phyloP scores from a whole-genome alignment of 2,329 filamentous ascomycete species.

The Aotearoamyces nothofagi region DNA sequence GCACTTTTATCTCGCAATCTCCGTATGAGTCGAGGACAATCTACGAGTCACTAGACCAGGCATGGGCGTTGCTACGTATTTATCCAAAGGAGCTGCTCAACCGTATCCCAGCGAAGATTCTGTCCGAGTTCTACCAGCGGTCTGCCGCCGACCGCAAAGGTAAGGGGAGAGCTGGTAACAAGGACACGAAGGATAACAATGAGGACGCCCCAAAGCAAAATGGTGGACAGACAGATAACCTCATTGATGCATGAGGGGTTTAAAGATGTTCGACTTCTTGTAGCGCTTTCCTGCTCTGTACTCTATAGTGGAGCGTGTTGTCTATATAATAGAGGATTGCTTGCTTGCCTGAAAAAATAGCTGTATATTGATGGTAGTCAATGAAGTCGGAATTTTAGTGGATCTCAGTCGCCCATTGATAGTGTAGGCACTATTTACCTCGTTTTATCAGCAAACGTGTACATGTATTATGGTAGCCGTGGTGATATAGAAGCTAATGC shows the following conservation, averaged over 20 bases:
- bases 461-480: too few species aligned
- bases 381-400: too few species aligned
- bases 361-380: too few species aligned
- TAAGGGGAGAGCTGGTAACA: conserved; percentile 38
- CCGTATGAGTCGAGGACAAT: conserved; percentile 86
- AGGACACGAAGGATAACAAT: conserved; percentile 24
- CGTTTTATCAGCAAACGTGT: too few species aligned
- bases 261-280: too few species aligned
- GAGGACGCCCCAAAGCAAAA: conserved; percentile 15
- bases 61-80: conserved; percentile 91
- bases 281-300: too few species aligned
- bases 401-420: too few species aligned
- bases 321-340: too few species aligned
- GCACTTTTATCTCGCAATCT: conserved; percentile 82
- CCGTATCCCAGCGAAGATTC: conserved; percentile 71
- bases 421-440: too few species aligned
- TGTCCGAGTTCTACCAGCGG: conserved; percentile 72
- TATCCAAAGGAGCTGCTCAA: conserved; percentile 98
- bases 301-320: too few species aligned
- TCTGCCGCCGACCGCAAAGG: conserved; percentile 45
- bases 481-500: too few species aligned
- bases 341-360: too few species aligned
- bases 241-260: conserved; percentile 40
- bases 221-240: conserved; percentile 37
- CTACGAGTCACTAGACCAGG: conserved; percentile 85